Evolutionary conservation across 345 rosid genomes (phyloP), one percentile per base, ranked within the genome.

Genomic region (Moringa oleifera): DNA sequence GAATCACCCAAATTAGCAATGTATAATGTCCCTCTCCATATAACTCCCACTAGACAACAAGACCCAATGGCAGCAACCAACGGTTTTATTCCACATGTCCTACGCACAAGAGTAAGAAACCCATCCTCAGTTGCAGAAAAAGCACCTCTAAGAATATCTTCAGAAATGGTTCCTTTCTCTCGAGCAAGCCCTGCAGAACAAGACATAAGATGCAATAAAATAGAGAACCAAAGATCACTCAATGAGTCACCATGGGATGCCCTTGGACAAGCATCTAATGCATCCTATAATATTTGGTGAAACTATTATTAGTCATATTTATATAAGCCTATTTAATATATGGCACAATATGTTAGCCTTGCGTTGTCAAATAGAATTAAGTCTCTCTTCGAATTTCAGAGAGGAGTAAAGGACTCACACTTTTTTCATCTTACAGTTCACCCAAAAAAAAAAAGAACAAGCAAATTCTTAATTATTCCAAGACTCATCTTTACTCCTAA

Each of bases 1-100:
- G 99, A 94, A 70, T 94, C 98, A 18, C 97, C 98, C 59, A 90
- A 70, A 53, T 93, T 93, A 53, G 92, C 98, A n/a, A 90, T 78
- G 66, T 75, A 85, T 58, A 93, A 81, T 1, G 85, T 83, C 20
- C 98, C 89, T 63, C 77, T 81, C 95, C 96, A 86, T 22, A 88
- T 81, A 71, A 93, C 81, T 51, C 98, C 98, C 23, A 80, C 97
- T 51, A 93, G 67, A 75, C 98, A 93, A 73, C 98, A 90, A 51
- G 98, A 90, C 57, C 98, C 98, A 52, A 82, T 74, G 19, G 96
- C 95, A 57, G 96, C 96, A 57, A 93, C 85, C 68, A 79, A 55
- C 25, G 99, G 97, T 70, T 90, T 88, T 25, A 88, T 78, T 16
- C 68, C 78, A 53, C 75, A 75, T 16, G 90, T 64, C 73, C 88